These are phyloP conservation scores for Eragrostis tef DNA, from an alignment of 202 grass and related monocot species.

Conservation along the genomic window DNA sequence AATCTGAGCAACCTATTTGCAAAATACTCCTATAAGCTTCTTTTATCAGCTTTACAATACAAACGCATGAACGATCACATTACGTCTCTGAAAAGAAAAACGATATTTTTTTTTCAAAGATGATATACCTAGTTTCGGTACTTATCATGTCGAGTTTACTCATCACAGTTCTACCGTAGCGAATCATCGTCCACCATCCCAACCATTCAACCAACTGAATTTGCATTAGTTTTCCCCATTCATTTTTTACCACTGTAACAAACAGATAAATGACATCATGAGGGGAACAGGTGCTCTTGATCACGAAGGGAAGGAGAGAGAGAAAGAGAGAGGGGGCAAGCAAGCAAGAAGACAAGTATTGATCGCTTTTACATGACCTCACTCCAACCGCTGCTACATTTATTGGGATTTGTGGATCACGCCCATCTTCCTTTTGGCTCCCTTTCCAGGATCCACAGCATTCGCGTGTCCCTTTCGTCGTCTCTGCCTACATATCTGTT, in stretches of 20 bases:
- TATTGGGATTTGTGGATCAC: conserved; percentile 63
- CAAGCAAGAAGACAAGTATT: conserved; percentile 44
- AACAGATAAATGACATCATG: conserved; percentile 37
- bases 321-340: neutral
- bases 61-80: neutral
- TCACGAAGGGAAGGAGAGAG: neutral
- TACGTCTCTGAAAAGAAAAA: too few species aligned
- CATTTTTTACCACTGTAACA: conserved; percentile 33
- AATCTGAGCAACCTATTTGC: neutral
- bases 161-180: neutral
- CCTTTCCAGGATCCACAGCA: conserved; percentile 54
- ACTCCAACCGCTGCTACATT: conserved; percentile 55
- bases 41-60: neutral
- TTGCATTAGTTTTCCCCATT: too few species aligned
- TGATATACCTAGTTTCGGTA: too few species aligned
- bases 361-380: conserved; percentile 58
- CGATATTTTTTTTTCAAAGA: too few species aligned
- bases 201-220: too few species aligned
- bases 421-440: conserved; percentile 35
- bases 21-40: conserved; percentile 6
- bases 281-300: conserved; percentile 30
- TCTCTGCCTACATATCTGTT: conserved; percentile 35
- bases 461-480: conserved; percentile 39
- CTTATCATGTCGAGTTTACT: neutral
- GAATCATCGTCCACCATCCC: neutral